Base-by-base conservation (phyloP, 2,329 filamentous ascomycete species). In the Pseudogymnoascus verrucosus region DNA sequence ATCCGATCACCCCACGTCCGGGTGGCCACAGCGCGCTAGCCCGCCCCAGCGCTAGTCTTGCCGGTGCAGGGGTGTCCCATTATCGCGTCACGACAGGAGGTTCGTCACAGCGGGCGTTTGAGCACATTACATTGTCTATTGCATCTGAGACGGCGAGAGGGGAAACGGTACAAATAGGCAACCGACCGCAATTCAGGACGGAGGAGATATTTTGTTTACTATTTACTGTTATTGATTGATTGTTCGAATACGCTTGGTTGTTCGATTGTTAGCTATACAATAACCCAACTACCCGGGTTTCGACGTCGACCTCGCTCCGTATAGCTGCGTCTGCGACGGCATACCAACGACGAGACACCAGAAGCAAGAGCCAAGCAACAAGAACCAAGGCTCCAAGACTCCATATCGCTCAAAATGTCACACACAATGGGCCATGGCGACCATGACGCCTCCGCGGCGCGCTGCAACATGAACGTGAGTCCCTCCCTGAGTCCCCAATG, bases 381-480 rank as follows among this genome's bases (percentile, higher is more conserved):
- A 1, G 7, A 23, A 21, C 42, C 42, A 19, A 40, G 21, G 1
- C 42, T 1, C 1, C 42, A 26, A 47, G 21, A 26, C 42, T 6
- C 5, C 12, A 47, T 26, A 26, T 5, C n/a, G 5, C 23, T 11
- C 14, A 31, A 54, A 54, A 54, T 54, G 47, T 16, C 47, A 31
- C 47, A 54, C 47, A 1, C 47, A 31, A 83, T 82, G 80, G 84
- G 81, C 66, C 84, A 88, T 71, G 81, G 80, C 69, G 79, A 75
- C 66, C 81, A 77, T 68, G 83, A 84, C 71, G 81, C 80, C 74
- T 86, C 85, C 81, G 80, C 80, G 63, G 77, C 78, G 68, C 85
- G 87, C 81, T 97, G 93, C 83, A 93, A 82, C 77, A 97, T 97
- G 91, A 96, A 93, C 77, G 93, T 93, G 78, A 72, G 88, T 71